Conservation (phyloP, 2,329 filamentous ascomycete genomes). For the Graphium sp. region DNA sequence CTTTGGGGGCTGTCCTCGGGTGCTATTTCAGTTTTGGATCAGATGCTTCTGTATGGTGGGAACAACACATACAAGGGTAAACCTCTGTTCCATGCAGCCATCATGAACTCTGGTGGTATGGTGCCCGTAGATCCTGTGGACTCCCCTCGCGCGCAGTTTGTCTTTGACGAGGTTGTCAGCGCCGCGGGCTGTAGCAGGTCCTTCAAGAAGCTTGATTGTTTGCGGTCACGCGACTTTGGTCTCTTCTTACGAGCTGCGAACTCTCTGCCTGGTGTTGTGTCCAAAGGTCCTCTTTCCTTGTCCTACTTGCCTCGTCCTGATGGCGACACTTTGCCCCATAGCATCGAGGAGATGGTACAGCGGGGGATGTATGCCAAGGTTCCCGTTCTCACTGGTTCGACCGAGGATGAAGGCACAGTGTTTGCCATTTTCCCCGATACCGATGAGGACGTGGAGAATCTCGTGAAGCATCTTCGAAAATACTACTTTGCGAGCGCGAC, state of each 20-base stretch:
- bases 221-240: constrained; percentile 33
- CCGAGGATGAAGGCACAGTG: constrained; percentile 50
- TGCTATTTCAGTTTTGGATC: constrained; percentile 43
- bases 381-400: constrained; percentile 45
- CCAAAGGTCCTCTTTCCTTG: constrained; percentile 39
- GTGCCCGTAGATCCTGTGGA: constrained; percentile 34
- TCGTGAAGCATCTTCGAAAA: constrained; percentile 33
- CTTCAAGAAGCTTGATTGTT: constrained; percentile 31
- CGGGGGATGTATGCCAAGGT: constrained; percentile 35
- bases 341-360: constrained; percentile 29
- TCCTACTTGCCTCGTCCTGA: constrained; percentile 47
- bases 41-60: constrained; percentile 44
- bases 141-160: constrained; percentile 33
- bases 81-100: constrained; percentile 44
- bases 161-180: constrained; percentile 33
- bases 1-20: constrained; percentile 47
- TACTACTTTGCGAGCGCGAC: constrained; percentile 29
- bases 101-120: constrained; percentile 44
- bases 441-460: constrained; percentile 32
- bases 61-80: constrained; percentile 46
- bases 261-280: constrained; percentile 37
- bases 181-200: constrained; percentile 34
- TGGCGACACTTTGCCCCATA: constrained; percentile 30
- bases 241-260: constrained; percentile 37
- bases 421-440: constrained; percentile 43